Conservation (phyloP, 2,329 filamentous ascomycete genomes). For the Trichoderma sp. region DNA sequence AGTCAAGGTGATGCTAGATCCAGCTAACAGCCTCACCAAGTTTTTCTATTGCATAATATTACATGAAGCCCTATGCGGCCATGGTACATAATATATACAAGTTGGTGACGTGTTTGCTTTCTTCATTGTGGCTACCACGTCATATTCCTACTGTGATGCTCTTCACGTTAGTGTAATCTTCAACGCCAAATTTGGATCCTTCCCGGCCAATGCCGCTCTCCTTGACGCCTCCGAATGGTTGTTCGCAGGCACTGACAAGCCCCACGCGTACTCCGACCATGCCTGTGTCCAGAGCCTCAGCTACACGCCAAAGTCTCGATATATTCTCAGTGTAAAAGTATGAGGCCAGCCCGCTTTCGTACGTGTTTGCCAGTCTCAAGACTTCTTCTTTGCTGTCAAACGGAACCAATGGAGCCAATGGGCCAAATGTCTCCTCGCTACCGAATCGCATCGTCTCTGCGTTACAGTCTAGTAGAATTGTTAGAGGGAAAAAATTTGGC, state of each 20-base stretch:
- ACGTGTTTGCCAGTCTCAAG: background rate
- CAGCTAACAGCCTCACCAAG: background rate
- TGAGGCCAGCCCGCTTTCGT: background rate
- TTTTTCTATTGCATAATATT: background rate
- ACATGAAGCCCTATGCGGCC: background rate
- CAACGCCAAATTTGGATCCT: background rate
- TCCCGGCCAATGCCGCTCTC: background rate
- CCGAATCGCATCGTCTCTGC: background rate
- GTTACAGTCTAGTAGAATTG: background rate
- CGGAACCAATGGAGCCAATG: background rate
- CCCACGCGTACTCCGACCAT: constrained; percentile 68
- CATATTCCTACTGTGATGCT: background rate
- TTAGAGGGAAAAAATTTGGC: background rate
- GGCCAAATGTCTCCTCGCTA: background rate
- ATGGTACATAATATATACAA: background rate
- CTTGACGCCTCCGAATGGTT: constrained; percentile 1
- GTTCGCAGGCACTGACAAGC: constrained; percentile 25
- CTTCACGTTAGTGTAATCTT: background rate
- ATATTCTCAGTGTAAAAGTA: background rate
- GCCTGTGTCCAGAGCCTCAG: constrained; percentile 42
- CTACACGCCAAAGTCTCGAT: background rate
- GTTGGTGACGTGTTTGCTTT: background rate
- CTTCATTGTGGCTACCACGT: background rate
- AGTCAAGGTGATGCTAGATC: background rate
- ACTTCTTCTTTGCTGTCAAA: background rate